Percentiles rank a stretch among this genome's conserved stretches.
These are phyloP conservation scores for Aureobasidium sp. DNA, from an alignment of 2,329 filamentous ascomycete genomes.

Conservation along the genomic window DNA sequence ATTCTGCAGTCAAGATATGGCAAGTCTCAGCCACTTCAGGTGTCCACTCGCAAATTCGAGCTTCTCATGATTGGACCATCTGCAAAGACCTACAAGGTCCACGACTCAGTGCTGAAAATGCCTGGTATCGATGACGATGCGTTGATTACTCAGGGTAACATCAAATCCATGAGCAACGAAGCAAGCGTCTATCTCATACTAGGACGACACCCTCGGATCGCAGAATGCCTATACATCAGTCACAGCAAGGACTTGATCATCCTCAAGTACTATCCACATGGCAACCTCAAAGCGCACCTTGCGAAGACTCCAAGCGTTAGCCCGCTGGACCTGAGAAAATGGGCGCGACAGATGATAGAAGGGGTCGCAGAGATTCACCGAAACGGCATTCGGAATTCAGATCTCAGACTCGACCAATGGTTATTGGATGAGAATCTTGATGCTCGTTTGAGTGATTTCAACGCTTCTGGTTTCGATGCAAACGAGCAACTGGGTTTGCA, in stretches of 20 bases:
- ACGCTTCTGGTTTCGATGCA: conserved; percentile 7
- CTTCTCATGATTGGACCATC: neutral
- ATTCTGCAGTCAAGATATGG: too few species aligned
- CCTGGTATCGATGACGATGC: neutral
- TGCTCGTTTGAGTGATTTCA: conserved; percentile 14
- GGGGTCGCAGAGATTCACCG: conserved; percentile 12
- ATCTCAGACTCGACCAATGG: conserved; percentile 17
- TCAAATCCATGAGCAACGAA: conserved; percentile 11
- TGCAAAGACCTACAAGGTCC: neutral
- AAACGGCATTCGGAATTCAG: conserved; percentile 13
- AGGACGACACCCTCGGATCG: conserved; percentile 12
- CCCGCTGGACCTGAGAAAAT: neutral
- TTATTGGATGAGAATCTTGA: neutral
- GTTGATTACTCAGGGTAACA: neutral
- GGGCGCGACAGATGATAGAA: conserved; percentile 16
- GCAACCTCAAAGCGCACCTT: neutral
- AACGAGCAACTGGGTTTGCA: neutral
- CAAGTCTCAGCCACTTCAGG: too few species aligned
- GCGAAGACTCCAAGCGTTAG: neutral
- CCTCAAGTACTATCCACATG: neutral
- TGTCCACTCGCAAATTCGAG: too few species aligned
- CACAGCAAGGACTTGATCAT: neutral
- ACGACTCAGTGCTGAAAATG: neutral
- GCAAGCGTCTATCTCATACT: conserved; percentile 16
- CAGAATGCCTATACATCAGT: conserved; percentile 13